Percentiles rank a stretch among this genome's conserved stretches.
These are phyloP conservation scores for Coleophoma crateriformis DNA, from an alignment of 2,329 filamentous ascomycete species.

Conservation along the genomic window DNA sequence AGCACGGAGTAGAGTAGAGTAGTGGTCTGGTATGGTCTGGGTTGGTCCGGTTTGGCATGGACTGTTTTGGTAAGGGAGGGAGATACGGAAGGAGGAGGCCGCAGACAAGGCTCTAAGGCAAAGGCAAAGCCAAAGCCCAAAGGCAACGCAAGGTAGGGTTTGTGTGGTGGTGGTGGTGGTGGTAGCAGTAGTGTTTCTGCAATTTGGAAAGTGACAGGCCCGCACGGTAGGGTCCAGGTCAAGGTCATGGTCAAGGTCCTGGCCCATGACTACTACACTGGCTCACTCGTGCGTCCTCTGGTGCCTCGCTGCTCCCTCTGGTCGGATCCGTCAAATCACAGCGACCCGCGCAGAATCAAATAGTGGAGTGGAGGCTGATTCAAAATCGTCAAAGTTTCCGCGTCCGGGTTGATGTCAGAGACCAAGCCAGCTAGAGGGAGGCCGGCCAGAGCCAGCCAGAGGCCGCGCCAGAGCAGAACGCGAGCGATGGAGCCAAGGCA, in stretches of 20 bases:
- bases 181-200: slow-evolving; percentile 3
- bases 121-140: neutral
- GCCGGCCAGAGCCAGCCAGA: neutral
- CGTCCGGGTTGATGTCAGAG: slow-evolving; percentile 25
- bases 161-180: neutral
- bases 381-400: slow-evolving; percentile 17
- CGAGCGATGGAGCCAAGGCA: no score
- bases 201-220: slow-evolving; percentile 9
- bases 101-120: neutral
- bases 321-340: no score
- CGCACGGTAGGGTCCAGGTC: slow-evolving; percentile 10
- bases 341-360: slow-evolving; percentile 1
- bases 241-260: slow-evolving; percentile 6
- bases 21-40: no score
- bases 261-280: no score
- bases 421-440: slow-evolving; percentile 1
- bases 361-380: slow-evolving; percentile 26
- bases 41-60: neutral
- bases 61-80: slow-evolving; percentile 1
- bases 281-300: no score
- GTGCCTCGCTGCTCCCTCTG: no score
- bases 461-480: no score
- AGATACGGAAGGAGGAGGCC: slow-evolving; percentile 11
- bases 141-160: neutral
- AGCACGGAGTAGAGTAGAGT: neutral